A percentile compares a stretch with the other conserved stretches of the same genome.
These are phyloP conservation scores for Lavandula angustifolia DNA, from an alignment of 257 asterid genomes.

Conservation along the genomic window DNA sequence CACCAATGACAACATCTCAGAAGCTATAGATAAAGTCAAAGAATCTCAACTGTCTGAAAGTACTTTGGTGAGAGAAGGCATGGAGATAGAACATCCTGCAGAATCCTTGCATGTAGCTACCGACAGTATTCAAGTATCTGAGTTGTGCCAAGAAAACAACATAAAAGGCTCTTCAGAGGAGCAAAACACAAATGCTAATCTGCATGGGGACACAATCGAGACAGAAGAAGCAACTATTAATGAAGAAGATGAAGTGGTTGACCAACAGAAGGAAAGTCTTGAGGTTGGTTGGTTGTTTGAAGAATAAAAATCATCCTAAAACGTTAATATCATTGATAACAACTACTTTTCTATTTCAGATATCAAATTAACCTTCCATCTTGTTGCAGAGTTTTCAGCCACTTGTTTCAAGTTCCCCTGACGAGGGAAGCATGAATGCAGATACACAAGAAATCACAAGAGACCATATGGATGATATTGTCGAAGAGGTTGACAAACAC, in stretches of 20 bases:
- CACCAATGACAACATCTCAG: conserved; percentile 2
- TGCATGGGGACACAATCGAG: conserved; percentile 1
- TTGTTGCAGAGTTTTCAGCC: conserved; percentile 29
- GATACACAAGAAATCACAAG: conserved; percentile 22
- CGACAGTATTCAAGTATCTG: conserved; percentile 30
- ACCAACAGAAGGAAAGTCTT: conserved; percentile 23
- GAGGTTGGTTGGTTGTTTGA: no score
- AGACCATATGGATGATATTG: conserved; percentile 10
- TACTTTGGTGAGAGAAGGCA: neutral
- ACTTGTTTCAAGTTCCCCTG: conserved; percentile 23
- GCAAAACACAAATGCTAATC: conserved; percentile 19
- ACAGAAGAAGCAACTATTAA: conserved; percentile 27
- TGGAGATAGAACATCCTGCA: conserved; percentile 17
- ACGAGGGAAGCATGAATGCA: conserved; percentile 23
- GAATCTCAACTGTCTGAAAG: neutral
- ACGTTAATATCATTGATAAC: neutral
- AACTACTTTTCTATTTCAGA: neutral
- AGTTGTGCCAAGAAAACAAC: conserved; percentile 29
- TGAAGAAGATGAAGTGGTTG: conserved; percentile 23
- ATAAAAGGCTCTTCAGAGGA: conserved; percentile 25
- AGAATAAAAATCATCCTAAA: no score
- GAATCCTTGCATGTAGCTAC: conserved; percentile 37
- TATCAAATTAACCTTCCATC: conserved; percentile 16
- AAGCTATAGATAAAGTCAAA: neutral
- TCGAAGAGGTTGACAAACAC: conserved; percentile 17